Percentiles rank a stretch among this genome's conserved stretches.
phyloP scores from a whole-genome alignment of 805 yeast species.

The Myxozyma sirexii region DNA sequence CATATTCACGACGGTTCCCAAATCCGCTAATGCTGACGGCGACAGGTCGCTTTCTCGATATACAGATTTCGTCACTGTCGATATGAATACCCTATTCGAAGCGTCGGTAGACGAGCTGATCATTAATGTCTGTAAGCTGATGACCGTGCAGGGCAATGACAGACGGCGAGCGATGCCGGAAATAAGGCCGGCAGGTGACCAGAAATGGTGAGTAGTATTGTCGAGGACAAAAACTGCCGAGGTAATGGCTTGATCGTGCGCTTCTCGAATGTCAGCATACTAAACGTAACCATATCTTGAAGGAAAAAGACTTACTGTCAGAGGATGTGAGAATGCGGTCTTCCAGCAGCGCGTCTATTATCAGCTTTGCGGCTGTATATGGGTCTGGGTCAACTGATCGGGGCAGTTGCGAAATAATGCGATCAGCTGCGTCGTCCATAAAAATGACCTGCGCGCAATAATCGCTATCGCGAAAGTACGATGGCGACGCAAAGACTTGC shows the following conservation, averaged over 20 bases:
- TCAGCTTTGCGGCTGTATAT: not conserved
- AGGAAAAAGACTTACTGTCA: not conserved
- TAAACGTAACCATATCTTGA: too few relatives aligned
- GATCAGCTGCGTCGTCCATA: constrained; percentile 16
- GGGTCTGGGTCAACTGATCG: not conserved
- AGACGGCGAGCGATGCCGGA: constrained; percentile 26
- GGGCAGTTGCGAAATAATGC: not conserved
- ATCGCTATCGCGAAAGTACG: constrained; percentile 11
- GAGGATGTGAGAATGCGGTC: not conserved
- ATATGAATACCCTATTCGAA: not conserved
- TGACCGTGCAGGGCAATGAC: constrained; percentile 2
- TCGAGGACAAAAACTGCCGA: constrained; percentile 5
- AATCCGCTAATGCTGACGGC: not conserved
- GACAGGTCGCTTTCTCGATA: not conserved
- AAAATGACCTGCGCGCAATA: not conserved
- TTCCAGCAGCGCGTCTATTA: not conserved
- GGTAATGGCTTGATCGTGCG: not conserved
- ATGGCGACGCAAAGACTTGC: constrained; percentile 8
- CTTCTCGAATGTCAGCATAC: too few relatives aligned
- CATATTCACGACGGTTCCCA: not conserved
- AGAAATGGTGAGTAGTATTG: constrained; percentile 13
- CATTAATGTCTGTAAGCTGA: not conserved
- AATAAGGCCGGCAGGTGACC: constrained; percentile 17
- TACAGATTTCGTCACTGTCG: not conserved
- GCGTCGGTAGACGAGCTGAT: not conserved